Evolutionary conservation across 106 monocot species (phyloP).

Genomic region (Dioscorea dumetorum): DNA sequence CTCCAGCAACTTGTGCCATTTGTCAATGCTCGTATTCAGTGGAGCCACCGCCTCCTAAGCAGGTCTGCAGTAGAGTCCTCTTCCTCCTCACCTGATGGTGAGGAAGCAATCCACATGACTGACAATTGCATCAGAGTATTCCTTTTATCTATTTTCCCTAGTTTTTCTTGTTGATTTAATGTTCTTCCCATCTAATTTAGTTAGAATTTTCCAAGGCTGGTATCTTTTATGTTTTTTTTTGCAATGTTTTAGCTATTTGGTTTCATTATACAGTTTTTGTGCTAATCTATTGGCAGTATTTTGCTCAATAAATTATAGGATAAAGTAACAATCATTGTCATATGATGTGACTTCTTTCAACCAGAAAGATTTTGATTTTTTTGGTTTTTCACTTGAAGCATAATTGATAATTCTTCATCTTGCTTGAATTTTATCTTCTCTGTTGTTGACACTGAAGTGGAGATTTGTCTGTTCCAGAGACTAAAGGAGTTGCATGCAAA

Average conservation of each 20-base stretch:
- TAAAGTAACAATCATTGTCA: background rate
- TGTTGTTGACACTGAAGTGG: background rate
- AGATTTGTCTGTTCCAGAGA: constrained; percentile 45
- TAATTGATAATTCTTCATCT: background rate
- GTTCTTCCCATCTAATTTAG: background rate
- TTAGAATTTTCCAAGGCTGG: background rate
- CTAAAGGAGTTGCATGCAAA: constrained; percentile 70
- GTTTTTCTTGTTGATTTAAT: background rate
- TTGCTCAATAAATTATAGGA: background rate
- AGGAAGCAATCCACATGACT: constrained; percentile 53
- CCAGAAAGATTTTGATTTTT: background rate
- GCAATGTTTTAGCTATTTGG: background rate
- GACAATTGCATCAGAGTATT: constrained; percentile 67
- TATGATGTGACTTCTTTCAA: background rate
- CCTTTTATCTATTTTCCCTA: background rate
- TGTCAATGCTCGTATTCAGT: constrained; percentile 14
- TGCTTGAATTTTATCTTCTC: background rate
- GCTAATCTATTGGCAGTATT: background rate
- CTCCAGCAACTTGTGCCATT: constrained; percentile 31
- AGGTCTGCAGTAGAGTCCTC: background rate
- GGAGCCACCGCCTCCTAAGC: constrained; percentile 22
- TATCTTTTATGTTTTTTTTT: background rate
- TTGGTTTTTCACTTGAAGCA: background rate
- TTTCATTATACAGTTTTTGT: background rate
- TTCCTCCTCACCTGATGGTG: background rate